Evolutionary conservation across 371 early-diverging fungal genomes (phyloP), one percentile per base, ranked within the genome.

Genomic region (Rhizopus microsporus): DNA sequence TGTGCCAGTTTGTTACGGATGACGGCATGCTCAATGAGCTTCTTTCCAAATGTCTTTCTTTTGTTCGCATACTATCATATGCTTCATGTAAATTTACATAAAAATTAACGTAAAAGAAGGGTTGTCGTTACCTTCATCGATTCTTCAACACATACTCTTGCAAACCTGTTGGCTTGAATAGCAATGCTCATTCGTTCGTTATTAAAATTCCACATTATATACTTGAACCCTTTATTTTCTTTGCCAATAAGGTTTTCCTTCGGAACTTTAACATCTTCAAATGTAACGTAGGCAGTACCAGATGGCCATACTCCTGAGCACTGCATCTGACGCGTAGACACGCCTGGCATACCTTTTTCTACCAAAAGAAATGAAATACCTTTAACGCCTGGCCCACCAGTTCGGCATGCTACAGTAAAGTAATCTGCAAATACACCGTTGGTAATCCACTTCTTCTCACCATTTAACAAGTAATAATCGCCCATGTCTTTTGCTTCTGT

Each of bases 171-270:
- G 23, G 91, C 88, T 73, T 93, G 93, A 59, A 86, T 84, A 23
- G 84, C 81, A 44, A 93, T 90, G 37, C 91, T 91, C 84, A 84
- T 75, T 32, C 85, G 80, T 59, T 90, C 90, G 56, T 83, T 82
- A 67, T 88, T 88, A 51, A 89, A 91, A 68, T 88, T 87, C 56
- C 74, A 62, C 81, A 84, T 83, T 33, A 86, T 85, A 46, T 79
- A 85, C 70, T 92, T 91, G 84, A 93, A 93, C 1, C 92, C 93
- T 16, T 86, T 82, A 80, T 92, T 92, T 63, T 88, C 91, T 65
- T 90, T 82, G 17, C 93, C 93, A 68, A 93, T 83, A 49, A 93
- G 30, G 62, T 93, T 91, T 56, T 78, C 76, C 39, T 82, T 86
- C 37, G 93, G 93, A 1, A 93, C 92, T 56, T 86, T 79, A 47